phyloP scores from a whole-genome alignment of 257 asterid genomes.

The Salvia splendens region DNA sequence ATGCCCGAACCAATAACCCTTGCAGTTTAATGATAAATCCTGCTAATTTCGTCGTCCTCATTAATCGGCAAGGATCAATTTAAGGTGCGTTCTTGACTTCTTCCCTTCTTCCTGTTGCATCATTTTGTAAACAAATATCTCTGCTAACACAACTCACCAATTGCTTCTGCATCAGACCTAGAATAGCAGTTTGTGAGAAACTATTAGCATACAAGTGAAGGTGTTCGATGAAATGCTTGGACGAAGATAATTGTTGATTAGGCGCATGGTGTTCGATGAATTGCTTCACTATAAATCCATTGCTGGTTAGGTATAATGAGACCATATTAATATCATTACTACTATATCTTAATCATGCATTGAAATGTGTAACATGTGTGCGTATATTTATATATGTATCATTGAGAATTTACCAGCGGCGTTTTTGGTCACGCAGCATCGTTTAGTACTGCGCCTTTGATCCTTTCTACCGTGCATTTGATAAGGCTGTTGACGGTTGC shows the following conservation, averaged over 20 bases:
- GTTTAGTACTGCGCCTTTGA: constrained; percentile 59
- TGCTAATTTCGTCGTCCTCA: constrained; percentile 14
- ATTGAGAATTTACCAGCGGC: background rate
- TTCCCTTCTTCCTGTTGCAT: constrained; percentile 30
- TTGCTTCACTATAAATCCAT: too few relatives aligned
- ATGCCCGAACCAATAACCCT: constrained; percentile 77
- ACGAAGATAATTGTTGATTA: background rate
- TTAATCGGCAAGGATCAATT: constrained; percentile 44
- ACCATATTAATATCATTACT: too few relatives aligned
- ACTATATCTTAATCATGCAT: too few relatives aligned
- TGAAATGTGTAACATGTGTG: too few relatives aligned
- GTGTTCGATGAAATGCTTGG: background rate
- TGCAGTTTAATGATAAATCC: constrained; percentile 42
- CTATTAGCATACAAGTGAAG: background rate
- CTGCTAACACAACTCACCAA: background rate
- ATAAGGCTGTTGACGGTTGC: constrained; percentile 77
- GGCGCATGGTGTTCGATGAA: too few relatives aligned
- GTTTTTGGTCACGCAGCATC: constrained; percentile 40
- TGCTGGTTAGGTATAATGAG: too few relatives aligned
- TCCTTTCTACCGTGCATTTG: constrained; percentile 78
- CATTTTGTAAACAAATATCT: constrained; percentile 26
- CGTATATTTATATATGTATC: too few relatives aligned
- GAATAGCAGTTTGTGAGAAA: too few relatives aligned
- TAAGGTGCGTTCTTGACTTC: constrained; percentile 60
- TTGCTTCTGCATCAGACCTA: background rate